phyloP scores from a whole-genome alignment of 1,139 yeast species.

The Diutina neorugosa region DNA sequence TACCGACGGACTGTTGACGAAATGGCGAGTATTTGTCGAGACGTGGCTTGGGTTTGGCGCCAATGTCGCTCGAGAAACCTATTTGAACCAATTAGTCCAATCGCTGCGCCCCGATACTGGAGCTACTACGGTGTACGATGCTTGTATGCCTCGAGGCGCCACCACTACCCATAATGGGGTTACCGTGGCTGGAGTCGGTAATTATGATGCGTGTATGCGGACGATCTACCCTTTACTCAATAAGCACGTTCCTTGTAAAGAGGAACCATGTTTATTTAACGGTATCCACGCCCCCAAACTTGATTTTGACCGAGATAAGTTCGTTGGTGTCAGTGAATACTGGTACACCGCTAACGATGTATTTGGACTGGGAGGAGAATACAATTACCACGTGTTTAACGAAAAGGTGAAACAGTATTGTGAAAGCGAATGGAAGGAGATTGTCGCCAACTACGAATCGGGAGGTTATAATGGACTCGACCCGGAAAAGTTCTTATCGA shows the following conservation, averaged over 20 bases:
- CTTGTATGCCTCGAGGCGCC: constrained; percentile 60
- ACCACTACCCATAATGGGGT: constrained; percentile 29
- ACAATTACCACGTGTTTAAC: constrained; percentile 50
- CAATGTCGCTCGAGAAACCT: constrained; percentile 60
- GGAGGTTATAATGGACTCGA: constrained; percentile 37
- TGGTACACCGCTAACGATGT: constrained; percentile 83
- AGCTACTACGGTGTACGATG: constrained; percentile 37
- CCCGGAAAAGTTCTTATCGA: constrained; percentile 35
- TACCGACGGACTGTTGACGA: constrained; percentile 47
- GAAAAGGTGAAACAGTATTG: constrained; percentile 51
- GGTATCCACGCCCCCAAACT: constrained; percentile 72
- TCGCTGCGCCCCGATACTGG: background rate
- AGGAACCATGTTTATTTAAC: constrained; percentile 65
- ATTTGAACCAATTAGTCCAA: constrained; percentile 29
- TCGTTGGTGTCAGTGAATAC: constrained; percentile 72
- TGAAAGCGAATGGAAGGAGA: constrained; percentile 48
- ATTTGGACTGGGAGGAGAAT: constrained; percentile 67
- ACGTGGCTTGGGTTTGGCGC: constrained; percentile 86
- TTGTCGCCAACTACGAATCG: constrained; percentile 34
- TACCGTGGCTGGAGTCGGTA: constrained; percentile 50
- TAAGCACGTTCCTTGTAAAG: constrained; percentile 63
- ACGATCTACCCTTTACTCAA: constrained; percentile 59
- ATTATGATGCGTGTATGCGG: constrained; percentile 53
- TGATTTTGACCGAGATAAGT: constrained; percentile 57
- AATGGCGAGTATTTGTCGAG: constrained; percentile 66